phyloP scores from a whole-genome alignment of 805 yeast species.

The Wickerhamomyces bovis region DNA sequence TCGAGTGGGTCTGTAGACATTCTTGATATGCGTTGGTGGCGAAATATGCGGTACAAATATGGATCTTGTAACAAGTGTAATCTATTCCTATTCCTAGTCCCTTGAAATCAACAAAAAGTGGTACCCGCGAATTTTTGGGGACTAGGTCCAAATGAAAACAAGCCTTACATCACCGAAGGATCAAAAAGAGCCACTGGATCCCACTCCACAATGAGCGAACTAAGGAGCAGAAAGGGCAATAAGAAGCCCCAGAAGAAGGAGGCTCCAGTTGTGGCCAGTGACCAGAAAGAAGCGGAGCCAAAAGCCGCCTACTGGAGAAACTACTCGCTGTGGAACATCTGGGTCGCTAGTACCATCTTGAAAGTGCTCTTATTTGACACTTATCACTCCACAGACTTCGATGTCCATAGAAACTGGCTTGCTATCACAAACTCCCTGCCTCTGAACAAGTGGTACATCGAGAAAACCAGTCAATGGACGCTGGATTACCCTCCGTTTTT shows the following conservation, averaged over 20 bases:
- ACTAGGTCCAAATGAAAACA: background rate
- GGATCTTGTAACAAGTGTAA: too few relatives aligned
- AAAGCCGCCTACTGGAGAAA: constrained; percentile 15
- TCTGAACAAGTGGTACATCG: constrained; percentile 73
- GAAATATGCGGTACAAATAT: too few relatives aligned
- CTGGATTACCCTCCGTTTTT: constrained; percentile 96
- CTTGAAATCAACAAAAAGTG: background rate
- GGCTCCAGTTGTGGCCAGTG: background rate
- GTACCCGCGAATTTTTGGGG: background rate
- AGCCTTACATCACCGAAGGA: background rate
- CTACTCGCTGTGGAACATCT: constrained; percentile 57
- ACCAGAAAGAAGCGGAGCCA: background rate
- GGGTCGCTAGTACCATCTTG: constrained; percentile 56
- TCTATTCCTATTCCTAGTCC: too few relatives aligned
- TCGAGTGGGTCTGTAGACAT: constrained; percentile 38
- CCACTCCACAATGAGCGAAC: constrained; percentile 9
- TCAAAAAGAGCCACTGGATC: background rate
- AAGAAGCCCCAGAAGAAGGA: background rate
- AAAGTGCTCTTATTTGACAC: constrained; percentile 66
- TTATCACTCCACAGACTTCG: constrained; percentile 93
- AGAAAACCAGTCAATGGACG: constrained; percentile 82
- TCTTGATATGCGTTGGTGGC: background rate
- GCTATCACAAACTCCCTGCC: constrained; percentile 83
- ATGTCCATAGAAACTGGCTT: constrained; percentile 96
- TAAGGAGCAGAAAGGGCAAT: constrained; percentile 11